These are phyloP conservation scores for Radiomyces spectabilis DNA, from an alignment of 192 early-diverging fungal genomes.

Conservation along the genomic window DNA sequence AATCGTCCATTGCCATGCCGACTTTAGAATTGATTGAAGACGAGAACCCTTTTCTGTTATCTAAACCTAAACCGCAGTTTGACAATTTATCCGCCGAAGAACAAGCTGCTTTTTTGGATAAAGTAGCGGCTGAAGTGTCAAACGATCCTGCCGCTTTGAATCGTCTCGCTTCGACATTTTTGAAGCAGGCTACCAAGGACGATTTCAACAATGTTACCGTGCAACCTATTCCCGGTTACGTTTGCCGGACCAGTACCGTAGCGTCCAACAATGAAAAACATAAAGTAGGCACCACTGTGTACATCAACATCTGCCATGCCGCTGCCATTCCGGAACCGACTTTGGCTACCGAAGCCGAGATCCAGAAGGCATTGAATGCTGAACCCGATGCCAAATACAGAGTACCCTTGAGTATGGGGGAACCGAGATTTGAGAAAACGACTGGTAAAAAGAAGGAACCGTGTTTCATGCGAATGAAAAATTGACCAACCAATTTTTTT, in stretches of 20 bases:
- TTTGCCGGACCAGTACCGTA: conserved; percentile 7
- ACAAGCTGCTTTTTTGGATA: not conserved
- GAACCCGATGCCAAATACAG: conserved; percentile 51
- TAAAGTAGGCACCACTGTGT: conserved; percentile 39
- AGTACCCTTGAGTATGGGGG: conserved; percentile 56
- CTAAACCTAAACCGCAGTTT: not conserved
- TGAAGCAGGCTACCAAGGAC: not conserved
- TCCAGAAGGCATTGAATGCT: conserved; percentile 51
- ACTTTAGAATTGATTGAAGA: conserved; percentile 2
- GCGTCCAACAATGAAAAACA: not conserved
- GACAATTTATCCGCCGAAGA: conserved; percentile 2
- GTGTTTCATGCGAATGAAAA: too few relatives aligned
- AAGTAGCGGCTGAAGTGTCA: conserved; percentile 1
- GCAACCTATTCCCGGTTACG: conserved; percentile 14
- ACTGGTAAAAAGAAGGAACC: not conserved
- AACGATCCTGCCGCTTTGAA: conserved; percentile 9
- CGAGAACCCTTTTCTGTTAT: conserved; percentile 4
- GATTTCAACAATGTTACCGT: conserved; percentile 3
- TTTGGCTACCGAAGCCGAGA: conserved; percentile 51
- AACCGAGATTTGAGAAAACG: conserved; percentile 34
- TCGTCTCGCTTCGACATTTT: not conserved
- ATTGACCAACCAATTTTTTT: too few relatives aligned
- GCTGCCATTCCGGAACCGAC: conserved; percentile 45
- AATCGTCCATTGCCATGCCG: too few relatives aligned
- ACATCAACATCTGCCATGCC: conserved; percentile 61